phyloP scores from a whole-genome alignment of 1,284 basidiomycete genomes.

The Peniophora sp. region DNA sequence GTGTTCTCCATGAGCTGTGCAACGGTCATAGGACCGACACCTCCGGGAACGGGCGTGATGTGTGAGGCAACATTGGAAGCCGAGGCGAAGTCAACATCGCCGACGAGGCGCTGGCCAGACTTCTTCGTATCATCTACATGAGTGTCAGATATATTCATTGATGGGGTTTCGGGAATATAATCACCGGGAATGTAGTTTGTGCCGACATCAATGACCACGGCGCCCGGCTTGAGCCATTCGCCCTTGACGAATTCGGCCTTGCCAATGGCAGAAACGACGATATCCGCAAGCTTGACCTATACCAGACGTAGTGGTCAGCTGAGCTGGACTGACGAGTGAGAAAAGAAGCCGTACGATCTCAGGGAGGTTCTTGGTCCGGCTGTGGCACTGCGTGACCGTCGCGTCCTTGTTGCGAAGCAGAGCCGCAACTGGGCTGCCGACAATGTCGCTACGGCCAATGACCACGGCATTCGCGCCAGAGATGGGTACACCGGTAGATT shows the following conservation, averaged over 20 bases:
- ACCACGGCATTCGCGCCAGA: slow-evolving; percentile 83
- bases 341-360: slow-evolving; percentile 49
- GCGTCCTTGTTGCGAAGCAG: slow-evolving; percentile 89
- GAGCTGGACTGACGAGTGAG: not conserved
- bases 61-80: slow-evolving; percentile 75
- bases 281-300: slow-evolving; percentile 81
- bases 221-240: slow-evolving; percentile 93
- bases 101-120: slow-evolving; percentile 92
- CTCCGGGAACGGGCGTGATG: slow-evolving; percentile 97
- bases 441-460: slow-evolving; percentile 95
- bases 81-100: slow-evolving; percentile 86
- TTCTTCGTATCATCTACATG: slow-evolving; percentile 79
- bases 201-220: slow-evolving; percentile 93
- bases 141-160: not conserved
- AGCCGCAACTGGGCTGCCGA: slow-evolving; percentile 90
- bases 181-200: slow-evolving; percentile 92
- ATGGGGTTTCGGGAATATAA: slow-evolving; percentile 7
- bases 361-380: slow-evolving; percentile 77
- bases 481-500: slow-evolving; percentile 73
- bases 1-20: slow-evolving; percentile 99
- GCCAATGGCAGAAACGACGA: slow-evolving; percentile 92
- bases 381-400: slow-evolving; percentile 98
- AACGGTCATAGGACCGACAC: slow-evolving; percentile 99
- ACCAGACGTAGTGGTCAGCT: not conserved
- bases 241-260: slow-evolving; percentile 87